Evolutionary conservation across 805 yeast genomes (phyloP), one percentile per base, ranked within the genome.

Genomic region (Barnettozyma vustinii): DNA sequence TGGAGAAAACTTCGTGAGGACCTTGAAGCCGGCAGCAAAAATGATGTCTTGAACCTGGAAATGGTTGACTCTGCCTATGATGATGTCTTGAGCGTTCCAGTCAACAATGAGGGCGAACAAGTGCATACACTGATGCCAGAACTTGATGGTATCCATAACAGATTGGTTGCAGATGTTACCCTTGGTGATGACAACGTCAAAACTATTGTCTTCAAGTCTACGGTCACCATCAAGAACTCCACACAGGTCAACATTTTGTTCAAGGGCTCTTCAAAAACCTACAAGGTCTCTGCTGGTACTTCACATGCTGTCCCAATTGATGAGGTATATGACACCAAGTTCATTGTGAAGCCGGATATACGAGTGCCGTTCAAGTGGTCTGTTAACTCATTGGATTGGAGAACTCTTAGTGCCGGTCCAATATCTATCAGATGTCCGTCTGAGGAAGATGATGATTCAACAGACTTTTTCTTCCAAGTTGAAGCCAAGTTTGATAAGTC

Each of bases 1-100:
- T 94, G 98, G 97, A 75, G 87, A 52, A 75, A 75, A 27, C 77
- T 90, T 21, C 82, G 99, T 65, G 96, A 92, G 60, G 80, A 81
- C 48, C 69, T 91, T 48, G 83, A 79, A 52, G 78, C 84, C 4
- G 84, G 84, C 48, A 79, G 75, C 39, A 78, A 76, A 18, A 73
- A 72, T n/a, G 83, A 81, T 42, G 69, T 74, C 4, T 66, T 92
- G 27, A 89, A 86, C 0, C 72, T 91, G n/a, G 72, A 74, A 40
- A 64, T 91, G 21, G 40, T 77, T 2, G 81, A 72, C 37, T 74
- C 87, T 0, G 69, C 69, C 0, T 91, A 83, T 60, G 75, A 75
- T 6, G 71, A 74, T 1, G 61, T 84, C 1, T 64, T 74, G 23
- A 71, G 75, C 3, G 73, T 94, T 1, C 77, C 91, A 1, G 85